Evolutionary conservation across 148 eudicot species (phyloP), one percentile per base, ranked within the genome.

Genomic region (Spergularia bocconei): DNA sequence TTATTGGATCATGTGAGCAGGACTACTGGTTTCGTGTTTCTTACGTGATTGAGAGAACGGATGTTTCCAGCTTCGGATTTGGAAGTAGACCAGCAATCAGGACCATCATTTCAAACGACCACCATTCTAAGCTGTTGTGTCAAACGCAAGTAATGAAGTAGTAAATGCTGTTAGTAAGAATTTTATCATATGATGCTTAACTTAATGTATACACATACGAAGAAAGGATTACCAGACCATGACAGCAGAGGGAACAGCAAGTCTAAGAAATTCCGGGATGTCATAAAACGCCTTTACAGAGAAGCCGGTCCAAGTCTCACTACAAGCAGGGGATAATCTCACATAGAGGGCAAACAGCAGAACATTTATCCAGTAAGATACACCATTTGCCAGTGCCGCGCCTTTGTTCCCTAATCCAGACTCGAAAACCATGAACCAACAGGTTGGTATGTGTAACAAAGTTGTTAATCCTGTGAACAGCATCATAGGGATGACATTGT

Each of bases 401-500:
- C 93, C 90, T 79, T 76, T 87, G 77, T 75, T 84, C 25, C 93
- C 93, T 7, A 87, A 79, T 7, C 89, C 93, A 12, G 77, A 74
- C 41, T 87, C 85, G 19, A 79, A 82, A 15, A 89, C 88, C 64
- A 89, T 33, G 21, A 86, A 23, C 89, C 90, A 89, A 74, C 93
- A 89, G 16, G 78, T 29, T 12, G 83, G 53, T 4, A 85, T 21
- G 20, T 89, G 93, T 6, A 83, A 39, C 9, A 85, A 54, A 0
- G 87, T 81, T 3, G 90, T 85, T 56, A 85, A 55, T n/a, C 89
- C 87, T 0, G 93, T 44, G 13, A 76, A 87, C 4, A 84, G 15
- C 87, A 89, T 80, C 93, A 89, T 89, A 2, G 93, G 93, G 13
- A 85, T 25, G 1, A 87, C 88, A 54, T 79, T 87, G 82, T 84